A percentile compares a stretch with the other conserved stretches of the same genome.
Conservation (phyloP, 768 basidiomycete genomes). For the Auriscalpium orientale region DNA sequence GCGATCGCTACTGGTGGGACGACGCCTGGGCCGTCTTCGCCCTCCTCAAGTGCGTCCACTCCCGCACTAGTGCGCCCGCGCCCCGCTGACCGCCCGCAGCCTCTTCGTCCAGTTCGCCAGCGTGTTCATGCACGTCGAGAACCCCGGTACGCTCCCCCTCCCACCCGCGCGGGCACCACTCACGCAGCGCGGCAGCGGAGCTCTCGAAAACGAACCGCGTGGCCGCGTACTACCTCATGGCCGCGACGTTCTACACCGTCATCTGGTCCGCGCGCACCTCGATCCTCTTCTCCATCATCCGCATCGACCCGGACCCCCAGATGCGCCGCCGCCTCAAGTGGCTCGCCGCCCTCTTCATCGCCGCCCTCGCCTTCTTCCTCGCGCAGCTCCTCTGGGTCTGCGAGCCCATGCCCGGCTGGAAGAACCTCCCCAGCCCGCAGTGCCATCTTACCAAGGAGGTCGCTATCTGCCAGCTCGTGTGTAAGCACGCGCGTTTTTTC, state of each 20-base stretch:
- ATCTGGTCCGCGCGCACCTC: slow-evolving; percentile 35
- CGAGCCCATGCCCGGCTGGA: slow-evolving; percentile 33
- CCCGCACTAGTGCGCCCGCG: not conserved
- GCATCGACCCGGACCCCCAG: slow-evolving; percentile 36
- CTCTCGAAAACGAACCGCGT: slow-evolving; percentile 15
- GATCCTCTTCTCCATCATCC: slow-evolving; percentile 47
- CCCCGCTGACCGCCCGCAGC: not conserved
- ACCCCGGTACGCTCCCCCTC: slow-evolving; percentile 8
- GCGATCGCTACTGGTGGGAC: slow-evolving; percentile 22
- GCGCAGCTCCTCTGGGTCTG: slow-evolving; percentile 41
- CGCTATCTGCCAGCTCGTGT: slow-evolving; percentile 43
- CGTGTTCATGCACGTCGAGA: slow-evolving; percentile 21
- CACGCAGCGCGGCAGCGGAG: slow-evolving; percentile 1
- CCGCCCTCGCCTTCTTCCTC: slow-evolving; percentile 31
- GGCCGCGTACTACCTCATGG: slow-evolving; percentile 24
- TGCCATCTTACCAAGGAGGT: slow-evolving; percentile 40
- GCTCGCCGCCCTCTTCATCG: slow-evolving; percentile 21
- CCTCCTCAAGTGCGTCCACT: slow-evolving; percentile 8
- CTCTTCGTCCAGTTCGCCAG: slow-evolving; percentile 17
- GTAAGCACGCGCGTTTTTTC: slow-evolving; percentile 33
- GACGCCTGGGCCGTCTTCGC: slow-evolving; percentile 21
- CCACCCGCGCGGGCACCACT: not conserved
- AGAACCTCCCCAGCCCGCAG: slow-evolving; percentile 25
- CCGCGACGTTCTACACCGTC: slow-evolving; percentile 19
- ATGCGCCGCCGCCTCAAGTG: slow-evolving; percentile 7